A percentile compares a stretch with the other conserved stretches of the same genome.
phyloP scores from a whole-genome alignment of 2,329 filamentous ascomycete species.

The Teratosphaeria zuluensis region DNA sequence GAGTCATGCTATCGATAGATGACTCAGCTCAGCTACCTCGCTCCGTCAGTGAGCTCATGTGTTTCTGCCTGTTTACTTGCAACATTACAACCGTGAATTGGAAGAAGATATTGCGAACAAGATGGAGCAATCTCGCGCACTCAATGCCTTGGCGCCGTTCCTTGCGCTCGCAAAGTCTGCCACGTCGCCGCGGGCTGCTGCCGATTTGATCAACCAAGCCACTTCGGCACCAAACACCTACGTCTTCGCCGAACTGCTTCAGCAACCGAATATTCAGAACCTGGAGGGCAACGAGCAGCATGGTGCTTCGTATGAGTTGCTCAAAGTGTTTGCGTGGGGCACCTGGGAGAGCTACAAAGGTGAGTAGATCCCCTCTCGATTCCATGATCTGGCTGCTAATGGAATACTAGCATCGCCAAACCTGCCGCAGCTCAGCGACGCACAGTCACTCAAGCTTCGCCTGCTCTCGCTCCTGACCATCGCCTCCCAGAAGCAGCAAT shows the following conservation, averaged over 20 bases:
- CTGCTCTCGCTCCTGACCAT: slow-evolving; percentile 83
- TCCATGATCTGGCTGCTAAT: background rate
- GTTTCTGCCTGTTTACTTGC: background rate
- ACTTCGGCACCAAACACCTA: slow-evolving; percentile 85
- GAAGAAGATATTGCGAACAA: background rate
- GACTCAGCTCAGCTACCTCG: background rate
- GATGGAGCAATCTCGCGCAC: slow-evolving; percentile 62
- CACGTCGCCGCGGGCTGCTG: slow-evolving; percentile 70
- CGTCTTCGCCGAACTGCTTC: slow-evolving; percentile 88
- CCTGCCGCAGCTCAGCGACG: slow-evolving; percentile 62
- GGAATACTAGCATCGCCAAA: slow-evolving; percentile 31
- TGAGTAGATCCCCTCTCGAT: slow-evolving; percentile 18
- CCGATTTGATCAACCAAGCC: slow-evolving; percentile 77
- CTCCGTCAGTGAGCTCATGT: background rate
- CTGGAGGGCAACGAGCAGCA: slow-evolving; percentile 57
- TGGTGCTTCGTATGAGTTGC: slow-evolving; percentile 54
- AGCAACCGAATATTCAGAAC: slow-evolving; percentile 66
- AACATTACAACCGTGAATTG: too few relatives aligned
- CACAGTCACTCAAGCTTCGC: slow-evolving; percentile 75
- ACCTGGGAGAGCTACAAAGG: slow-evolving; percentile 71
- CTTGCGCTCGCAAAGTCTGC: slow-evolving; percentile 79
- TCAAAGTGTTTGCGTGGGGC: slow-evolving; percentile 87
- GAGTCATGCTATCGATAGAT: background rate
- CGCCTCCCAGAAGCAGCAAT: slow-evolving; percentile 44
- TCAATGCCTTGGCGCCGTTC: slow-evolving; percentile 68